Evolutionary conservation across 345 rosid genomes (phyloP).

Genomic region (Citrus unshiu): DNA sequence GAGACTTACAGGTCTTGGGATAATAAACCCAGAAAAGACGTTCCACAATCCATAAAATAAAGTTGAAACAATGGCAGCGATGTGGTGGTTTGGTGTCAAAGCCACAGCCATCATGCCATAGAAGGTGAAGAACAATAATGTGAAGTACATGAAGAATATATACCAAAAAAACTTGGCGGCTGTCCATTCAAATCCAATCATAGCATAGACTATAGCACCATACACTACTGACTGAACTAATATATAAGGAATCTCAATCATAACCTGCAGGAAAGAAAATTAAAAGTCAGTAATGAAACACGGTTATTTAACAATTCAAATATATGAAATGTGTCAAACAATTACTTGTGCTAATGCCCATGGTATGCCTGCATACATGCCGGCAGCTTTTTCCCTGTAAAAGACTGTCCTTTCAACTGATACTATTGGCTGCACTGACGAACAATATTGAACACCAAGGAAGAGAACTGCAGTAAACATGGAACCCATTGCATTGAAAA

Average conservation of each 20-base stretch:
- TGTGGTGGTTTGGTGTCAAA: not conserved
- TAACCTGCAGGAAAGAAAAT: conserved; percentile 7
- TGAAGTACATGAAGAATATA: not conserved
- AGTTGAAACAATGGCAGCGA: not conserved
- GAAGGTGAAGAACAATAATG: not conserved
- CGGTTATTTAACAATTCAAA: not conserved
- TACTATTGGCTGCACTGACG: conserved; percentile 67
- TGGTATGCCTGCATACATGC: conserved; percentile 51
- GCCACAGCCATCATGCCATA: not conserved
- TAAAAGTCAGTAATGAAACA: not conserved
- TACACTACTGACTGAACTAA: conserved; percentile 6
- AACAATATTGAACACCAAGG: conserved; percentile 61
- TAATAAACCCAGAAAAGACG: not conserved
- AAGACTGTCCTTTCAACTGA: conserved; percentile 50
- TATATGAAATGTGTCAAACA: not conserved
- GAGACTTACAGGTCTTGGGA: not conserved
- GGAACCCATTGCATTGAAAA: conserved; percentile 73
- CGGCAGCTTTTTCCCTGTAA: conserved; percentile 48
- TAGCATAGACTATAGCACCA: conserved; percentile 13
- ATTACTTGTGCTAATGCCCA: conserved; percentile 50
- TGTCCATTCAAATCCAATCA: conserved; percentile 16
- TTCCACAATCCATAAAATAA: not conserved
- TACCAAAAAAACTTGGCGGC: conserved; percentile 12
- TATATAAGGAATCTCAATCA: conserved; percentile 18
- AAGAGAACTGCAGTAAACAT: conserved; percentile 73